Percentiles rank a stretch among this genome's conserved stretches.
These are phyloP conservation scores for Climacium dendroides DNA, from an alignment of 225 moss, liverwort and hornwort genomes.

Conservation along the genomic window DNA sequence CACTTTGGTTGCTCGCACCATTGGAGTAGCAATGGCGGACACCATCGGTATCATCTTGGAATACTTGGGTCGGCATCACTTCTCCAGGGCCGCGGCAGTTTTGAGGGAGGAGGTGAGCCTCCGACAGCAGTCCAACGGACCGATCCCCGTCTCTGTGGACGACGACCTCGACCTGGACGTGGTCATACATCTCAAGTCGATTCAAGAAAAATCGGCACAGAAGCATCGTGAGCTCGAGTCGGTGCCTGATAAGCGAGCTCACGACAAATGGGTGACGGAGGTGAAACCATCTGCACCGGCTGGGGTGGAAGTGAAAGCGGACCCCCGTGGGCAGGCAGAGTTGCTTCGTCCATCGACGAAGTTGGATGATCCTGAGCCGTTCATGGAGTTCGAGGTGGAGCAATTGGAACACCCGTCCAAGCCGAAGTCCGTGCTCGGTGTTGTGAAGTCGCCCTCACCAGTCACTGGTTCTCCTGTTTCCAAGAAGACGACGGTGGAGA, in stretches of 20 bases:
- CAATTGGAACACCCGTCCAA: constrained; percentile 22
- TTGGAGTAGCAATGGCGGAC: constrained; percentile 58
- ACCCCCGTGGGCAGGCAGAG: background rate
- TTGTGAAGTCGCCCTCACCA: constrained; percentile 5
- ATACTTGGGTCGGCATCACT: constrained; percentile 65
- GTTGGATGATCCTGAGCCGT: constrained; percentile 25
- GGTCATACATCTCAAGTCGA: constrained; percentile 24
- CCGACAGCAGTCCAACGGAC: constrained; percentile 40
- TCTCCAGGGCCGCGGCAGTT: constrained; percentile 66
- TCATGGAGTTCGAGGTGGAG: constrained; percentile 39
- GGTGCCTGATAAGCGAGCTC: constrained; percentile 10
- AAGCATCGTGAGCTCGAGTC: constrained; percentile 9
- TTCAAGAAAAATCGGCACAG: constrained; percentile 44
- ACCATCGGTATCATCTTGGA: constrained; percentile 65
- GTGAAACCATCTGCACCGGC: background rate
- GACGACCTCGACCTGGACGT: constrained; percentile 58
- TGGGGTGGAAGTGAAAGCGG: background rate
- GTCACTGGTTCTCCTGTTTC: background rate
- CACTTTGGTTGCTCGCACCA: constrained; percentile 14
- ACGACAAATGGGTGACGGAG: constrained; percentile 24
- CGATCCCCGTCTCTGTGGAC: constrained; percentile 22
- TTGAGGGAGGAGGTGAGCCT: constrained; percentile 68
- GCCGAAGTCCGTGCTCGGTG: background rate
- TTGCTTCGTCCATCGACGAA: background rate
- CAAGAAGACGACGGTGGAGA: constrained; percentile 16